Evolutionary conservation across 768 basidiomycete species (phyloP), one percentile per base, ranked within the genome.

Genomic region (Boletellus ananas): DNA sequence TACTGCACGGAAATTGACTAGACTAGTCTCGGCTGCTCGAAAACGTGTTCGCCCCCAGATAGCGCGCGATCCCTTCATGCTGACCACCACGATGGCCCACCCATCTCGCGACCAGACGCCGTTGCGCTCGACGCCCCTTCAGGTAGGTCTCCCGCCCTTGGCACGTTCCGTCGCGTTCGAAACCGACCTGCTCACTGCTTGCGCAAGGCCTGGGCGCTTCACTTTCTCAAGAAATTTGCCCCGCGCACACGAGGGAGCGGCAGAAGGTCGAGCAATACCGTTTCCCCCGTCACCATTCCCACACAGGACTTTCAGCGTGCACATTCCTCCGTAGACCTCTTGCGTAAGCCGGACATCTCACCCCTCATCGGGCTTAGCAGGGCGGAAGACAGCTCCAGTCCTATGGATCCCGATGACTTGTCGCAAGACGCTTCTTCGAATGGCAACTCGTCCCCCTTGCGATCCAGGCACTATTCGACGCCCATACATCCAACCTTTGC

Each of bases 211-310:
- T 72, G 72, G 45, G 72, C 49, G 65, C 62, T 67, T 63, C 69
- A 62, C 56, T 79, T 63, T 47, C 68, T 58, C 65, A 78, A 57
- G 69, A 74, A 57, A 60, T 70, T 60, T 41, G 63, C 65, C 21
- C 27, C 54, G 6, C 72, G 67, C 49, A 65, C 66, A 31, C 69
- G 75, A 31, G 56, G 66, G 35, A 57, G 61, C 38, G 56, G 42
- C 6, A 65, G 59, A 40, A 69, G 60, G 50, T 40, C 61, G 16
- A 65, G 57, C 52, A 63, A 69, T 56, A 54, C 59, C 17, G n/a
- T 62, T 47, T 54, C 62, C 23, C 46, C 64, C 29, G 52, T 58
- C 49, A 18, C 61, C 34, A 49, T 66, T 52, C 57, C 61, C 47
- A 51, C 57, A 43, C 57, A 55, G 6, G 45, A 52, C 43, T 55